Evolutionary conservation across 768 basidiomycete genomes (phyloP).

Genomic region (Mrakia gelida): DNA sequence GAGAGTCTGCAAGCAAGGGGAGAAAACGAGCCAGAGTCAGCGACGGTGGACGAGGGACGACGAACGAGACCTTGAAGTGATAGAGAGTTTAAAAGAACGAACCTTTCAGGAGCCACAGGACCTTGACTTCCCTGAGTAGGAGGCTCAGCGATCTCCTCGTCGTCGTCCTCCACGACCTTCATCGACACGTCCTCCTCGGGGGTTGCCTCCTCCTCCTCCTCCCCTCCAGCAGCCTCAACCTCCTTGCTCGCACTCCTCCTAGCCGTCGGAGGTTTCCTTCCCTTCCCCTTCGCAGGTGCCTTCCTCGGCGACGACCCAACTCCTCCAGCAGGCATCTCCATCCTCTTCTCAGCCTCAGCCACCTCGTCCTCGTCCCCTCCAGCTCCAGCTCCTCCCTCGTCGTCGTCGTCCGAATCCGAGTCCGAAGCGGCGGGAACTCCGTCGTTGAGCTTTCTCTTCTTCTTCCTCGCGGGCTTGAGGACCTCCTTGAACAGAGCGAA

Average conservation of each 20-base stretch:
- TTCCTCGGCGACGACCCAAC: not conserved
- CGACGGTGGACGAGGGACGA: not conserved
- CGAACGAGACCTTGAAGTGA: slow-evolving; percentile 5
- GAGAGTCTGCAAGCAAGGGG: slow-evolving; percentile 54
- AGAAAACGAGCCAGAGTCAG: slow-evolving; percentile 23
- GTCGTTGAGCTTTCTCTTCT: slow-evolving; percentile 79
- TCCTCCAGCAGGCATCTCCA: slow-evolving; percentile 26
- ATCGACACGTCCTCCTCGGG: not conserved
- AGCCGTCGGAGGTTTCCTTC: not conserved
- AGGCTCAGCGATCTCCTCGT: slow-evolving; percentile 18
- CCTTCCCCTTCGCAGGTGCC: not conserved
- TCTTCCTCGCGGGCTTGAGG: slow-evolving; percentile 64
- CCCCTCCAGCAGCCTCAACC: not conserved
- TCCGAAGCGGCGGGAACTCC: slow-evolving; percentile 49
- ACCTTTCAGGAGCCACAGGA: slow-evolving; percentile 57
- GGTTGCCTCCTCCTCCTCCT: not conserved
- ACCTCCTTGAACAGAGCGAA: slow-evolving; percentile 99
- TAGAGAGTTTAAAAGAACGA: slow-evolving; percentile 3
- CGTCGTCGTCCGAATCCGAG: slow-evolving; percentile 46
- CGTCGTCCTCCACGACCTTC: slow-evolving; percentile 9
- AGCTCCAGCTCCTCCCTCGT: slow-evolving; percentile 45
- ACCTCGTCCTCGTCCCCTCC: slow-evolving; percentile 49
- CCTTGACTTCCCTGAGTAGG: slow-evolving; percentile 10
- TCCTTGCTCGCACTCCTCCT: slow-evolving; percentile 7
- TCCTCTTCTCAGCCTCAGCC: slow-evolving; percentile 37